Percentiles rank a stretch among this genome's conserved stretches.
Conservation (phyloP, 2,329 filamentous ascomycete genomes). For the Endocalyx cinctus region DNA sequence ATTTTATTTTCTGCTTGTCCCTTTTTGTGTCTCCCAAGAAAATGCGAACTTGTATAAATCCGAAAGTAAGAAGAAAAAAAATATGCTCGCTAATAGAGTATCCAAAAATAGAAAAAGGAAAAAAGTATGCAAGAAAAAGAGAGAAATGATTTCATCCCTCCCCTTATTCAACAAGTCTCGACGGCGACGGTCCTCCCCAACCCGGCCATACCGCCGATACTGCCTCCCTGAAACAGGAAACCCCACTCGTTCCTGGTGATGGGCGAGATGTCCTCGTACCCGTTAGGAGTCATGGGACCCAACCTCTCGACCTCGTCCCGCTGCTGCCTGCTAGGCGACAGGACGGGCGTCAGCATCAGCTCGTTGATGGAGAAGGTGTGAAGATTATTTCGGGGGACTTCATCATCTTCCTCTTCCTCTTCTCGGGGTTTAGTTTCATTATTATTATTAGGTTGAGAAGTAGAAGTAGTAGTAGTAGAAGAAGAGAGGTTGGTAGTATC, state of each 20-base stretch:
- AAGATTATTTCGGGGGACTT: conserved; percentile 5
- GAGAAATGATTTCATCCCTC: no score
- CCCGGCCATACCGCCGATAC: conserved; percentile 37
- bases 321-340: conserved; percentile 11
- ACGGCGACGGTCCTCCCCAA: conserved; percentile 43
- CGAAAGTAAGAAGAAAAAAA: no score
- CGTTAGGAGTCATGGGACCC: conserved; percentile 54
- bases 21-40: no score
- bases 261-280: conserved; percentile 58
- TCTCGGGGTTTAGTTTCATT: no score
- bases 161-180: conserved; percentile 50
- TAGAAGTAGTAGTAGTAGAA: no score
- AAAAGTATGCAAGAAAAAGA: no score
- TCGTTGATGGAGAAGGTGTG: conserved; percentile 34
- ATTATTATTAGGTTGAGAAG: no score
- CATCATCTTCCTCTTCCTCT: conserved; percentile 1
- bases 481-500: no score
- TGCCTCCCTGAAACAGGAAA: conserved; percentile 49
- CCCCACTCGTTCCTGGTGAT: conserved; percentile 60
- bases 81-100: no score
- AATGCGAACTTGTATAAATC: no score
- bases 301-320: conserved; percentile 19
- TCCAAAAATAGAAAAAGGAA: no score
- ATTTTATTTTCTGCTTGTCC: no score
- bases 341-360: conserved; percentile 39